Percentiles rank a stretch among this genome's conserved stretches.
Conservation (phyloP, 208 protist genomes). For the Wallacemonas sp. region DNA sequence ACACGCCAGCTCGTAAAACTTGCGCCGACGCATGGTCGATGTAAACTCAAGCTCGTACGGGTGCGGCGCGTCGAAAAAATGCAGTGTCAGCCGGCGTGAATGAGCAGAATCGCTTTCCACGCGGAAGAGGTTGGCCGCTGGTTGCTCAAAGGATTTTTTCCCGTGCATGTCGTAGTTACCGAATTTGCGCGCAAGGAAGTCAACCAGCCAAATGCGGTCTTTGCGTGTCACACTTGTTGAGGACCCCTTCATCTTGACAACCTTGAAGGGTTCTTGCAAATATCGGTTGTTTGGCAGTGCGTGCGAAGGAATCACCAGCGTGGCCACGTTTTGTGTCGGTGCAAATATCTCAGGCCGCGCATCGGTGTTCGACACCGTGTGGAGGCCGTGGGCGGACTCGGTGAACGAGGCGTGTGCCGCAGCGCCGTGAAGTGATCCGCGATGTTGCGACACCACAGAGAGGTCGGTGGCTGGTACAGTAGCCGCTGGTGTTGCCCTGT, state of each 20-base stretch:
- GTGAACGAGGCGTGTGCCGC: not conserved
- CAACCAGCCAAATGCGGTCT: conserved; percentile 68
- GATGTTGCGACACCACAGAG: no score
- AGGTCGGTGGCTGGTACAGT: no score
- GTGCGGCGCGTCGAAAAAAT: conserved; percentile 72
- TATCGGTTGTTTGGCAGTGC: conserved; percentile 66
- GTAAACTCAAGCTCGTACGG: conserved; percentile 73
- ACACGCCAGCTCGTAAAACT: conserved; percentile 73
- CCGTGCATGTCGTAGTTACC: conserved; percentile 50
- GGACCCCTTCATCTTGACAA: conserved; percentile 44
- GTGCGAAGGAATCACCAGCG: conserved; percentile 59
- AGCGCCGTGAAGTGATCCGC: not conserved
- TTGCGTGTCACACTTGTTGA: conserved; percentile 24
- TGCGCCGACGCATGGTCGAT: conserved; percentile 40
- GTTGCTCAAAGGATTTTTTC: conserved; percentile 44
- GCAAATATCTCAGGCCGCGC: conserved; percentile 40
- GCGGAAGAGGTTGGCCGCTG: conserved; percentile 49
- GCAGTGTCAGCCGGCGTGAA: conserved; percentile 47
- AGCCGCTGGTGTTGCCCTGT: no score
- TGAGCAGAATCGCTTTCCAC: conserved; percentile 52
- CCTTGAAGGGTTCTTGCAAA: conserved; percentile 61
- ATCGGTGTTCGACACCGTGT: conserved; percentile 22
- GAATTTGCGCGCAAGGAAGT: conserved; percentile 55
- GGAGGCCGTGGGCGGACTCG: conserved; percentile 8
- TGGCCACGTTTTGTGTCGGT: conserved; percentile 21